phyloP scores from a whole-genome alignment of 2,329 filamentous ascomycete species.

The Colletotrichum endophyticum region DNA sequence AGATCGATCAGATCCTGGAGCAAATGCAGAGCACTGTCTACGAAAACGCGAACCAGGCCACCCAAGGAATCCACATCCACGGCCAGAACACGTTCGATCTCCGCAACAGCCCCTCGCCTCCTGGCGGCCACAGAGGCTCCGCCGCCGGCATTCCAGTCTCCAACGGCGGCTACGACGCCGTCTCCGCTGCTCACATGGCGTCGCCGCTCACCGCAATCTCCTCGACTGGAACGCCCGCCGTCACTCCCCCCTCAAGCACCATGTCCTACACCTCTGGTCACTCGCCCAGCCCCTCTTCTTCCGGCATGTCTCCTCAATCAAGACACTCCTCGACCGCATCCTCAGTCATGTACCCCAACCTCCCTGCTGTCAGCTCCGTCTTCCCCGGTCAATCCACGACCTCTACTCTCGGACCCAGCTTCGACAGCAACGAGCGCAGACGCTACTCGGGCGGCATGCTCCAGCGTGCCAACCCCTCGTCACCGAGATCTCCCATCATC shows the following conservation, averaged over 20 bases:
- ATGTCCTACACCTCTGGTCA: constrained; percentile 81
- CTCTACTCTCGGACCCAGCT: constrained; percentile 73
- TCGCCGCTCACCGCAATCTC: constrained; percentile 65
- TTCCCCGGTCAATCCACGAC: constrained; percentile 72
- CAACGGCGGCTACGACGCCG: constrained; percentile 42
- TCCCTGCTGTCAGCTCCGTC: constrained; percentile 73
- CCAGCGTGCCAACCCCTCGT: constrained; percentile 58
- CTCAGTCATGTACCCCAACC: constrained; percentile 75
- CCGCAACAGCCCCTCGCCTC: constrained; percentile 62
- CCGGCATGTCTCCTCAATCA: constrained; percentile 71
- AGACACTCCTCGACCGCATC: constrained; percentile 65
- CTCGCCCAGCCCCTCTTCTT: constrained; percentile 74
- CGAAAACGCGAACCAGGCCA: constrained; percentile 85
- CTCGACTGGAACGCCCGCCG: constrained; percentile 73
- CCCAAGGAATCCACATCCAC: constrained; percentile 78
- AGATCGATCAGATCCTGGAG: constrained; percentile 93
- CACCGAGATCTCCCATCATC: constrained; percentile 39
- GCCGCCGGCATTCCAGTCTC: constrained; percentile 35
- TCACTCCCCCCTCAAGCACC: constrained; percentile 77
- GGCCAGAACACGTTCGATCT: constrained; percentile 69
- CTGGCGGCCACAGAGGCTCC: constrained; percentile 43
- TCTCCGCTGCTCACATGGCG: constrained; percentile 61
- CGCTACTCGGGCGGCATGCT: constrained; percentile 72
- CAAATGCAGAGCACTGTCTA: constrained; percentile 97
- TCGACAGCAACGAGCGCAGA: constrained; percentile 66